A percentile compares a stretch with the other conserved stretches of the same genome.
Conservation (phyloP, 768 basidiomycete species). For the Cystoderma amianthinum region DNA sequence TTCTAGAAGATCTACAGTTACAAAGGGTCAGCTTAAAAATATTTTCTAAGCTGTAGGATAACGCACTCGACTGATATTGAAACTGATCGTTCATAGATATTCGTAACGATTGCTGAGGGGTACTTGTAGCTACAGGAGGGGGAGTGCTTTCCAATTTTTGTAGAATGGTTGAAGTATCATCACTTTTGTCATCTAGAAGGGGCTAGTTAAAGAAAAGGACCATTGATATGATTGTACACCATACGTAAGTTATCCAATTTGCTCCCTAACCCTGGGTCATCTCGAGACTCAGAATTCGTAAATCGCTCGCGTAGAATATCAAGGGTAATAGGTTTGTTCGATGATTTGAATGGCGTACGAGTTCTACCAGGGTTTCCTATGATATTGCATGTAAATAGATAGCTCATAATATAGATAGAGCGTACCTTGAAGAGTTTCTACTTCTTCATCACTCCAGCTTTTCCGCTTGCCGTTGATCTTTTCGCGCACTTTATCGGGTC, state of each 20-base stretch:
- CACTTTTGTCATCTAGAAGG: slow-evolving; percentile 22
- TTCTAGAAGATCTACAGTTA: slow-evolving; percentile 54
- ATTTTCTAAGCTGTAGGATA: slow-evolving; percentile 1
- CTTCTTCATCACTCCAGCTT: slow-evolving; percentile 66
- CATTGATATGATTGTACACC: too few relatives aligned
- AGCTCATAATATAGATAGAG: too few relatives aligned
- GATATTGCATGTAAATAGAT: too few relatives aligned
- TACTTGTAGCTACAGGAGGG: slow-evolving; percentile 45
- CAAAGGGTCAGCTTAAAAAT: slow-evolving; percentile 8
- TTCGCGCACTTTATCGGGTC: slow-evolving; percentile 30
- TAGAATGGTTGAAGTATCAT: slow-evolving; percentile 29
- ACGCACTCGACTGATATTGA: slow-evolving; percentile 52
- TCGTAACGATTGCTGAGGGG: slow-evolving; percentile 48
- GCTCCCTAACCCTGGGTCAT: too few relatives aligned
- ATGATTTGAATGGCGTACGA: slow-evolving; percentile 26
- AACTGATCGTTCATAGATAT: slow-evolving; percentile 43
- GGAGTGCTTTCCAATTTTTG: slow-evolving; percentile 30
- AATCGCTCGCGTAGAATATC: slow-evolving; percentile 42
- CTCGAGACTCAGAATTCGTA: slow-evolving; percentile 1
- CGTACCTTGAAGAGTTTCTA: too few relatives aligned
- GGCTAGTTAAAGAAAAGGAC: too few relatives aligned
- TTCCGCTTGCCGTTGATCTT: slow-evolving; percentile 43
- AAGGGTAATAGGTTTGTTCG: slow-evolving; percentile 38
- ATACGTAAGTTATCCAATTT: too few relatives aligned
- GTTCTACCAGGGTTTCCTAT: slow-evolving; percentile 17